A percentile compares a stretch with the other conserved stretches of the same genome.
phyloP scores from a whole-genome alignment of 2,329 filamentous ascomycete species.

The Parascedosporium putredinis region DNA sequence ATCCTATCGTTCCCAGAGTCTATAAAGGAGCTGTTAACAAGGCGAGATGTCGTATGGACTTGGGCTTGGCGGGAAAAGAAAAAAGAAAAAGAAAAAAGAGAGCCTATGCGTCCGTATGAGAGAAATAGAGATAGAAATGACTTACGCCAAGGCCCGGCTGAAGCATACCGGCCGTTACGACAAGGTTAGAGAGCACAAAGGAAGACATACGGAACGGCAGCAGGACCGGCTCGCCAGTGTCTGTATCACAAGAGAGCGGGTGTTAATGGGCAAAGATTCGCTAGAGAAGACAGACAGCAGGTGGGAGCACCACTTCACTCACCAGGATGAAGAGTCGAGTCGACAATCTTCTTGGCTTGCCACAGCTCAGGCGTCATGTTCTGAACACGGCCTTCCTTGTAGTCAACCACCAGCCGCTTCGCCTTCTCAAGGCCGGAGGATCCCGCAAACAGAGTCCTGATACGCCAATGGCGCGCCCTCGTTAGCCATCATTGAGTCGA shows the following conservation, averaged over 20 bases:
- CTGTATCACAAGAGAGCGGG: too few species aligned
- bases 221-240: slow-evolving; percentile 85
- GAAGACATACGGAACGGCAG: slow-evolving; percentile 96
- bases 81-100: too few species aligned
- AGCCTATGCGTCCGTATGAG: too few species aligned
- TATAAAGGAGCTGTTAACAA: slow-evolving; percentile 18
- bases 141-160: slow-evolving; percentile 70
- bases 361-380: slow-evolving; percentile 86
- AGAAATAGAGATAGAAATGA: too few species aligned
- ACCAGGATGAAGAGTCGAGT: slow-evolving; percentile 94
- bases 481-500: neutral
- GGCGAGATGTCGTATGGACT: too few species aligned
- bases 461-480: neutral
- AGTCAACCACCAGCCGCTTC: slow-evolving; percentile 69
- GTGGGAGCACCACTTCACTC: slow-evolving; percentile 23
- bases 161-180: slow-evolving; percentile 95
- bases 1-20: slow-evolving; percentile 77
- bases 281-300: neutral
- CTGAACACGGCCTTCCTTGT: slow-evolving; percentile 72
- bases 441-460: slow-evolving; percentile 77
- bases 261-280: neutral
- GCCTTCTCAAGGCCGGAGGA: slow-evolving; percentile 70
- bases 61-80: too few species aligned
- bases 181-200: slow-evolving; percentile 85
- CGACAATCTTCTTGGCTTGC: slow-evolving; percentile 93